Base-by-base conservation (phyloP, 1,284 basidiomycete species). In the Leccinum pseudoinsigne region DNA sequence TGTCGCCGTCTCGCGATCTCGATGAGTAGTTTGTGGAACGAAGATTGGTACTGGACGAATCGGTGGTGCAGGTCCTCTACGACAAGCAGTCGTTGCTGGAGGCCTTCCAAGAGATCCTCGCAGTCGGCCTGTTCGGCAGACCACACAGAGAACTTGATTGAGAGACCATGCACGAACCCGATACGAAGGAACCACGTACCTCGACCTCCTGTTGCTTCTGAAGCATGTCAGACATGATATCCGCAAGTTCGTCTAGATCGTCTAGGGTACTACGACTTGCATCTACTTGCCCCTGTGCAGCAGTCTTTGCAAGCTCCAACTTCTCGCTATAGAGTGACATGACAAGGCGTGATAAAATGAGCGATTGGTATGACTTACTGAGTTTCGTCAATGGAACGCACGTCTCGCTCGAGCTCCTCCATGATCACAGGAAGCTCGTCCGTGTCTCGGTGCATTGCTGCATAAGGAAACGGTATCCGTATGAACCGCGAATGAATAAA, bases 361-460 rank as follows among this genome's bases (percentile, higher is more conserved):
- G 45, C 45, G 45, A 47, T 12, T 50, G 47, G 47, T 28, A 53
- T 42, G 73, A 53, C 88, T 69, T 72, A 93, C 91, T 86, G 80
- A 50, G 82, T 79, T 8, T 73, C 74, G 56, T 86, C 79, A 53
- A 92, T 84, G 3, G 78, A 72, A 18, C 70, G 68, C 16, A 84
- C 78, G 62, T 81, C 80, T 53, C 84, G 83, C 67, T 92, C 87
- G 50, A 93, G 74, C 66, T 93, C 91, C 1, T 77, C 72, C 74
- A 93, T 84, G 59, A 93, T 90, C 4, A 81, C 79, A 8, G 88
- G 88, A 6, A 93, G 78, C 70, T 92, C 89, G 18, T 89, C 82
- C 2, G 87, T 89, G 71, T 93, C 91, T 54, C 87, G 81, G 67
- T 88, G 86, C 86, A 93, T 92, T 21, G 84, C 91, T 92, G 54